Evolutionary conservation across 192 early-diverging fungal genomes (phyloP).

Genomic region (Backusella morwellensis): DNA sequence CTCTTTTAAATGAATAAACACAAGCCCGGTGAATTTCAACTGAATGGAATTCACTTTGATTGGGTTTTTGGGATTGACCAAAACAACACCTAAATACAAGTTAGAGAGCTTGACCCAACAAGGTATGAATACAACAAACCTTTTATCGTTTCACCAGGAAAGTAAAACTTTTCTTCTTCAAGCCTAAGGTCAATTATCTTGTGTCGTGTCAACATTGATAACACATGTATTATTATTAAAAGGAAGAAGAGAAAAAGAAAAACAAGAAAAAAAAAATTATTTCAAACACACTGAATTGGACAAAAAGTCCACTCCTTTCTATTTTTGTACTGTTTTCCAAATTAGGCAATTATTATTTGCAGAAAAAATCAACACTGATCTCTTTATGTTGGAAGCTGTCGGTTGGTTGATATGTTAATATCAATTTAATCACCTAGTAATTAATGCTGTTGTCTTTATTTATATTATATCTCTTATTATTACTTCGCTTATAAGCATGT

Average conservation of each 20-base stretch:
- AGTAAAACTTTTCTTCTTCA: slow-evolving; percentile 39
- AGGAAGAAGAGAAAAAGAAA: not conserved
- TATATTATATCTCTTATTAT: too few relatives aligned
- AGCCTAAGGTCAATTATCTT: slow-evolving; percentile 31
- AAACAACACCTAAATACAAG: slow-evolving; percentile 19
- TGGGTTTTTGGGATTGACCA: slow-evolving; percentile 27
- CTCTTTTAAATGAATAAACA: slow-evolving; percentile 28
- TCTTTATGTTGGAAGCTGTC: too few relatives aligned
- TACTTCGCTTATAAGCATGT: too few relatives aligned
- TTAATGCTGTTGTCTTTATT: too few relatives aligned
- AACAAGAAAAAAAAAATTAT: not conserved
- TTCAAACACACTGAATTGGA: too few relatives aligned
- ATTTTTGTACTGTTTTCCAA: not conserved
- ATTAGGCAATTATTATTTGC: not conserved
- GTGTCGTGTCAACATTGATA: slow-evolving; percentile 9
- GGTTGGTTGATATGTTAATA: too few relatives aligned
- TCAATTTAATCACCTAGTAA: too few relatives aligned
- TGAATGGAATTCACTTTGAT: slow-evolving; percentile 31
- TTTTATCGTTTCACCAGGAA: slow-evolving; percentile 37
- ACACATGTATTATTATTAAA: not conserved
- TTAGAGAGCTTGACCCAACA: not conserved
- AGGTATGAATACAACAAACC: slow-evolving; percentile 12
- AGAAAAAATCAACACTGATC: not conserved
- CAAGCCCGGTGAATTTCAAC: slow-evolving; percentile 32
- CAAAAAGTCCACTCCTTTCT: not conserved